Evolutionary conservation across 495 filamentous ascomycete species (phyloP), one percentile per base, ranked within the genome.

Genomic region (Penicillium roqueforti): DNA sequence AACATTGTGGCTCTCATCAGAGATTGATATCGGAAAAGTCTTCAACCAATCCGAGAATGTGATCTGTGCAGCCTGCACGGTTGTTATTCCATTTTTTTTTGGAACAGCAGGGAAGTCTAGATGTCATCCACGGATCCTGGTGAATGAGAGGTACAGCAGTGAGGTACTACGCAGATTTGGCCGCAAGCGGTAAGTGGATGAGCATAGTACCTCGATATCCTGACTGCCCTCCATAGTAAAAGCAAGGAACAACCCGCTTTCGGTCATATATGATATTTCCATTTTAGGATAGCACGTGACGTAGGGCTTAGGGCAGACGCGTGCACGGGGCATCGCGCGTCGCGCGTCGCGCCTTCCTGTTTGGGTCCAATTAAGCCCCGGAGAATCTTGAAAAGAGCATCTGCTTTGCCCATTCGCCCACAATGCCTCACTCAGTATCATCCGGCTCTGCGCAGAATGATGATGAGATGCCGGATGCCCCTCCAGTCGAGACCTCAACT

Each of bases 391-490:
- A n/a, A 25, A 25, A 42, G 36, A 37, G 7, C 18, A 41, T 46
- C 14, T 28, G 43, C 19, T 43, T 14, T n/a, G n/a, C 25, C 37
- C 36, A 39, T 43, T 45, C 29, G 18, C 39, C 48, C 59, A 63
- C 28, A 45, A 83, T 83, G 80, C 79, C 80, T 50, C 79, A 83
- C 59, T 79, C 80, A 16, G 55, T 78, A 31, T 73, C 78, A 3
- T 67, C 76, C 6, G 59, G 47, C 18, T 66, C 66, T 37, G 53
- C 57, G 28, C 60, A 66, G 18, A 64, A 75, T 52, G 67, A 72
- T 1, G 74, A 74, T 41, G 54, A 65, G 16, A 58, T 76, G n/a
- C 69, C 69, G 19, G 75, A 77, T 58, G 75, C 73, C 11, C 68
- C 73, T 14, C 42, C 55, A 16, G 55, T 52, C 13, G 56, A 53